Percentiles rank a stretch among this genome's conserved stretches.
Conservation (phyloP, 2,329 filamentous ascomycete genomes). For the Exophiala phaeomuriformis region DNA sequence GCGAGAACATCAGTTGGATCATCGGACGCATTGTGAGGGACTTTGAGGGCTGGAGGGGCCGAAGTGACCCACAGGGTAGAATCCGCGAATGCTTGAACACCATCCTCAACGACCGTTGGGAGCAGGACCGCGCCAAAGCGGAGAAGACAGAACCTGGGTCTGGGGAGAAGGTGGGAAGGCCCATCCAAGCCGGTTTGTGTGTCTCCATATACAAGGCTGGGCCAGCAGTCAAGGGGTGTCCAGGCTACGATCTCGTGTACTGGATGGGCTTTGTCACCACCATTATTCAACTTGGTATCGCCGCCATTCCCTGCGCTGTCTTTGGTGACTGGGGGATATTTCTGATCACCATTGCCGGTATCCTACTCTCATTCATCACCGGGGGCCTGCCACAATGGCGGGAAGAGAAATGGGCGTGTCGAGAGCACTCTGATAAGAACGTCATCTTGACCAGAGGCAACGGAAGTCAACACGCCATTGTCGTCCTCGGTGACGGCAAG, state of each 20-base stretch:
- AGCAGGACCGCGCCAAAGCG: conserved; percentile 11
- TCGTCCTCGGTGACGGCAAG: conserved; percentile 30
- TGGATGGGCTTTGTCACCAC: conserved; percentile 27
- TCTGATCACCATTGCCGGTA: conserved; percentile 34
- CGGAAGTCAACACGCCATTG: conserved; percentile 34
- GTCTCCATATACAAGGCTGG: conserved; percentile 23
- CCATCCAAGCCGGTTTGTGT: conserved; percentile 18
- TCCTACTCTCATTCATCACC: conserved; percentile 30
- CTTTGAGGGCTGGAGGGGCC: conserved; percentile 29
- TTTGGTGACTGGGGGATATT: conserved; percentile 34
- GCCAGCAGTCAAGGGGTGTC: conserved; percentile 9
- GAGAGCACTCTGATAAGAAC: conserved; percentile 25
- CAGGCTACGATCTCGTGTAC: conserved; percentile 20
- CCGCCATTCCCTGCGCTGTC: conserved; percentile 30
- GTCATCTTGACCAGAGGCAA: conserved; percentile 35
- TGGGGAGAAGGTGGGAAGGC: not conserved
- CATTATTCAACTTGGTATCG: conserved; percentile 31
- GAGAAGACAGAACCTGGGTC: conserved; percentile 5
- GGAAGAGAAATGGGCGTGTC: conserved; percentile 36
- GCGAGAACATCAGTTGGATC: conserved; percentile 39
- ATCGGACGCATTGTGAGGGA: conserved; percentile 40
- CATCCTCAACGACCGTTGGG: conserved; percentile 3
- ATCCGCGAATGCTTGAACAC: conserved; percentile 2
- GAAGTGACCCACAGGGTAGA: not conserved
- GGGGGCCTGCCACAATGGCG: conserved; percentile 37